Conservation (phyloP, 1,284 basidiomycete species). For the Moniliella sp. region DNA sequence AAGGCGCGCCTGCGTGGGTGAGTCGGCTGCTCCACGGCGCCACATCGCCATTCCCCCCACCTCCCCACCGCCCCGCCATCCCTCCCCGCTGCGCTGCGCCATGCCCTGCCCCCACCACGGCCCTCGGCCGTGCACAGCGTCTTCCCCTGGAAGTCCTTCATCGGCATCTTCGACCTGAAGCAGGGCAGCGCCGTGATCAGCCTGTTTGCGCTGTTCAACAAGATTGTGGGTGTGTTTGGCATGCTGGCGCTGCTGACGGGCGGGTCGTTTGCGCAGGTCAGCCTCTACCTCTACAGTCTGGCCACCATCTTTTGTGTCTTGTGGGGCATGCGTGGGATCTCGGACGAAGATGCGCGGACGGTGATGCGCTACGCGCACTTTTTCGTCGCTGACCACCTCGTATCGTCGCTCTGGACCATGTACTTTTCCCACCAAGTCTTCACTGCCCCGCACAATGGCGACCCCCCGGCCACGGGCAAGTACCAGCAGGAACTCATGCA, state of each 20-base stretch:
- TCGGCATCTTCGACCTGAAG: slow-evolving; percentile 30
- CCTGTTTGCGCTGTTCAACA: slow-evolving; percentile 53
- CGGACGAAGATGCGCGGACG: slow-evolving; percentile 40
- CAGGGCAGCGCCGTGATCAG: slow-evolving; percentile 26
- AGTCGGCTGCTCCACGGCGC: too few species aligned
- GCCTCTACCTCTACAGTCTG: slow-evolving; percentile 65
- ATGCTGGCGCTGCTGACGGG: slow-evolving; percentile 71
- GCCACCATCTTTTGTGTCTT: slow-evolving; percentile 55
- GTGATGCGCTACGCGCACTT: slow-evolving; percentile 74
- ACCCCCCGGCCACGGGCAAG: slow-evolving; percentile 3
- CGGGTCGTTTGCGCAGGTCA: slow-evolving; percentile 65
- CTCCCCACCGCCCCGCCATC: too few species aligned
- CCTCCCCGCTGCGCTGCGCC: too few species aligned
- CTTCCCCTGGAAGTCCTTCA: slow-evolving; percentile 14
- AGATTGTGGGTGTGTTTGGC: slow-evolving; percentile 89
- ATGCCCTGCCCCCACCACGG: too few species aligned
- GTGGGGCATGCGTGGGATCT: slow-evolving; percentile 68
- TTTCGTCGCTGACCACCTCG: slow-evolving; percentile 71
- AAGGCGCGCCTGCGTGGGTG: too few species aligned
- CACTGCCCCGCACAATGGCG: slow-evolving; percentile 3
- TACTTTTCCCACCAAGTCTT: slow-evolving; percentile 72
- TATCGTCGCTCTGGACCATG: slow-evolving; percentile 75
- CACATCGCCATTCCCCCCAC: too few species aligned
- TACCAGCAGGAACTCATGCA: slow-evolving; percentile 29
- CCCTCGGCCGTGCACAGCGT: not conserved